Base-by-base conservation (phyloP, 305 asterid genomes). In the Ruellia speciosa region DNA sequence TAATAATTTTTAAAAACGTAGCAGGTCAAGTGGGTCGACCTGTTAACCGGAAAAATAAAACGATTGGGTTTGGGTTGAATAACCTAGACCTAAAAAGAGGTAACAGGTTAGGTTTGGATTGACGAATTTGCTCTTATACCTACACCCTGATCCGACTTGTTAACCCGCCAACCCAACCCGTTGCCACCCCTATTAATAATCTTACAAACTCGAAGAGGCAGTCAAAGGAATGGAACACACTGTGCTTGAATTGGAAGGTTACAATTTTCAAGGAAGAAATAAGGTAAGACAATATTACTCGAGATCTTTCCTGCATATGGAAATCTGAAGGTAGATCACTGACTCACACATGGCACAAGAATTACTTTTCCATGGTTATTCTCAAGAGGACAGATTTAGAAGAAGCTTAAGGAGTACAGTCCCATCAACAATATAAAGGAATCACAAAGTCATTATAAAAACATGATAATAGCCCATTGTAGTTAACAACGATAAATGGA, bases 341-440 rank as follows among this genome's bases (percentile, higher is more conserved):
- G 14, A 53, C 34, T 45, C 31, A 12, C n/a, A 20, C n/a, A 19
- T 40, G 55, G 15, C 13, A 20, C 31, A 18, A 18, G 40, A 54
- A 33, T 58, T n/a, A 19, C 54, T 67, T 60, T 24, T 15, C 14
- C 24, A 15, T 9, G 15, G 52, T 19, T 20, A 43, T 43, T 43
- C 4, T 39, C 0, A 39, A 5, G 10, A 5, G 10, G 13, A 39
- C 10, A 39, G 10, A 8, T 9, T 3, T 9, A 39, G 45, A 3
- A 0, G 45, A 39, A 7, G 7, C 45, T 39, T 39, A 9, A 1
- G 45, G 13, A 39, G 10, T 7, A 2, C 43, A 37, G 6, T 7
- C 9, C 12, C 24, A 39, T 18, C 50, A 18, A 41, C 34, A 54
- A 37, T 24, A 61, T 39, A 45, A 35, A 62, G 45, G 12, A 28